Base-by-base conservation (phyloP, 176 grass and related monocot species). In the Tillandsia leiboldiana region DNA sequence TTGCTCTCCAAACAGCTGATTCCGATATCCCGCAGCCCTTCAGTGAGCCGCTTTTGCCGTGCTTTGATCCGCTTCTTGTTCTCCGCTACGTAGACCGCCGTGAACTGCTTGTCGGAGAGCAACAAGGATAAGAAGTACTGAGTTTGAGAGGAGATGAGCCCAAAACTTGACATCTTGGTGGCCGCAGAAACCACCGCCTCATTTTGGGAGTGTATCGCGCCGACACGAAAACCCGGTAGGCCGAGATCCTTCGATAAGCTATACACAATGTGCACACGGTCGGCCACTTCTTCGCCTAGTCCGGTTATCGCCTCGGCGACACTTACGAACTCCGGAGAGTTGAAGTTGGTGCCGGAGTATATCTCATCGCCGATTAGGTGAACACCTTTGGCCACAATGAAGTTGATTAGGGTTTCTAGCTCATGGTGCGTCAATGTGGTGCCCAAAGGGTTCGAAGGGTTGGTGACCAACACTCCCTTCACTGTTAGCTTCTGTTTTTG, bases 111-210 rank as follows among this genome's bases (percentile, higher is more conserved):
- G 82, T 97, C 93, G 1, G 77, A 72, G 15, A 97, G 86, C 2
- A 92, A 66, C 18, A 66, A 71, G 0, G 89, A 83, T 1, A 97
- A 84, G 9, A 97, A 84, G 82, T 90, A 76, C 77, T 97, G 93
- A 68, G 93, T 97, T 67, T 97, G 93, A 0, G 93, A 90, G 17
- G 93, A 97, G 11, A 97, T 77, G 51, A 97, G 83, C 1, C 93
- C 93, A 66, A 97, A 97, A 77, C 93, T 97, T 1, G 93, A 97
- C 93, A 97, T 97, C 81, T 97, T 97, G 69, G 93, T 97, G 1
- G 93, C 88, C 9, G 93, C 83, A 15, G 88, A 83, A 7, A 92
- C 84, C 8, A 97, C 89, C 17, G 49, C 74, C 11, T 79, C 28
- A 83, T 97, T 90, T 27, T 53, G 15, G 8, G 93, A 97, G 78